A percentile compares a stretch with the other conserved stretches of the same genome.
Evolutionary conservation across 352 stramenopile species (phyloP).

Genomic region (Elongisporangium senticosum): DNA sequence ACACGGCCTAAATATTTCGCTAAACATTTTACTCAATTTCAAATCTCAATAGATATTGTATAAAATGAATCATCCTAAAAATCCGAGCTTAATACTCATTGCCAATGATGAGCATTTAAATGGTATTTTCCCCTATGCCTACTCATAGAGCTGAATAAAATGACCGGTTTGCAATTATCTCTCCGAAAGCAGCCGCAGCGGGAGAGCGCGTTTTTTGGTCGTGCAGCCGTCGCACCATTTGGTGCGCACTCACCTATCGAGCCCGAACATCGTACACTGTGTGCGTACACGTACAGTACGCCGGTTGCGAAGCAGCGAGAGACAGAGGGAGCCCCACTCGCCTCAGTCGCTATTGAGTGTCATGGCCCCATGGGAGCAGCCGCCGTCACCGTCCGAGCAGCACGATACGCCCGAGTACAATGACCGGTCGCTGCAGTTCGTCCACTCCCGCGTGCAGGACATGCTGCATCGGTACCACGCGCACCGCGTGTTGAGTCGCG

Average conservation of each 20-base stretch:
- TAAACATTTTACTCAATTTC: no score
- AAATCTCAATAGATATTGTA: no score
- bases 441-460: conserved; percentile 22
- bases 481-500: conserved; percentile 21
- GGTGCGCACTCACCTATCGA: neutral
- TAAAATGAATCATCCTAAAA: neutral
- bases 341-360: neutral
- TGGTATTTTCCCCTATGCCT: neutral
- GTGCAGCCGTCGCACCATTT: neutral
- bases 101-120: neutral
- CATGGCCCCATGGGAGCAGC: neutral
- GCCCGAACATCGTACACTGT: neutral
- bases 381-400: neutral
- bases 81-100: neutral
- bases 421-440: conserved; percentile 23
- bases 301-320: neutral
- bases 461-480: conserved; percentile 33
- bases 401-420: conserved; percentile 15
- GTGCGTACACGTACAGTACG: neutral
- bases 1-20: no score
- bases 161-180: neutral
- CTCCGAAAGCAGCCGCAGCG: neutral
- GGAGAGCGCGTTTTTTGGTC: neutral
- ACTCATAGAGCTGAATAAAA: neutral
- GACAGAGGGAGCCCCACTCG: neutral